Evolutionary conservation across 2,329 filamentous ascomycete species (phyloP), one percentile per base, ranked within the genome.

Genomic region (Claviceps cyperi): DNA sequence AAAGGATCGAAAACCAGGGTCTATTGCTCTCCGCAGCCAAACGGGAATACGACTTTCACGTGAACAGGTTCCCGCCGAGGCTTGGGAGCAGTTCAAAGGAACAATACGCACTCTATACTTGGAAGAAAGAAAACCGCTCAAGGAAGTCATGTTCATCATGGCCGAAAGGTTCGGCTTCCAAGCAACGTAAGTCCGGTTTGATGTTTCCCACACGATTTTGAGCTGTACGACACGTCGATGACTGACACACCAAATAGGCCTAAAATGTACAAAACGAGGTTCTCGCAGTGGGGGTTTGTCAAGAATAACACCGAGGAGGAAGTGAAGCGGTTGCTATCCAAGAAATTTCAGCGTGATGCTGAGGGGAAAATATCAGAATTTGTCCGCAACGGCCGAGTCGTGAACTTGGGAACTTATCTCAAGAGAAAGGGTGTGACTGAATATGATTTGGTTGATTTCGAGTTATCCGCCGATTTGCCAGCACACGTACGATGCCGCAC

Each of bases 211-310:
- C 36, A 22, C 21, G 11, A 9, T 24, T 17, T 17, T n/a, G 21
- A 11, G 24, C 32, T 37, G 19, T 19, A 46, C n/a, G 24, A 4
- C 21, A n/a, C n/a, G 21, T 5, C 28, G 41, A 57, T 62, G 46
- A 60, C 58, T 62, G 46, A 60, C 53, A 43, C 32, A 9, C 14
- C 19, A 32, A 21, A 4, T 46, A 75, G 73, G 17, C 71, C 73
- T 17, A 74, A 75, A 54, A 76, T 76, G 73, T 76, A 76, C 59
- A 76, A 76, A 57, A 74, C 72, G n/a, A 64, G 73, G 22, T 75
- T 75, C 56, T 73, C 73, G 14, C 71, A 75, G 53, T 76, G 73
- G 73, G 72, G 72, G 0, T 76, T 76, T 53, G 72, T 72, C 40
- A 76, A 76, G 62, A 75, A 76, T 52, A 75, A 75, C 53, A 75